A percentile compares a stretch with the other conserved stretches of the same genome.
Conservation (phyloP, 495 filamentous ascomycete species). For the Lepidopterella palustris region DNA sequence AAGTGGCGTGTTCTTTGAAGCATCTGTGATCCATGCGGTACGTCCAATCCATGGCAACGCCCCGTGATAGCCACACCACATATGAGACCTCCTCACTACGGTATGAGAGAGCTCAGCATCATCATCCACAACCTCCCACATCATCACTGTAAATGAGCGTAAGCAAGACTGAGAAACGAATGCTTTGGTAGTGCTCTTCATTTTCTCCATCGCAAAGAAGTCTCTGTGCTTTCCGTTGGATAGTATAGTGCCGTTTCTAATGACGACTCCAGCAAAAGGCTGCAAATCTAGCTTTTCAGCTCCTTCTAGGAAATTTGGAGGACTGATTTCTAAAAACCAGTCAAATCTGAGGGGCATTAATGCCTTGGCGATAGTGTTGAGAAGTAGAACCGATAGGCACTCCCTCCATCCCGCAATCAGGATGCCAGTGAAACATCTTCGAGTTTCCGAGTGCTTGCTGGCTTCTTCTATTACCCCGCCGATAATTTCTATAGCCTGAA, state of each 20-base stretch:
- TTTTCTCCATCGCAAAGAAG: conserved; percentile 38
- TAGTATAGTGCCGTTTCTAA: conserved; percentile 37
- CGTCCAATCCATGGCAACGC: conserved; percentile 47
- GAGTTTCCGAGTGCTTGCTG: conserved; percentile 11
- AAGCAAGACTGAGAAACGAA: conserved; percentile 46
- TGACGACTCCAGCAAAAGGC: conserved; percentile 33
- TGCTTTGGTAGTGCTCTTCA: conserved; percentile 41
- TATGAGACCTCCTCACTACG: conserved; percentile 46
- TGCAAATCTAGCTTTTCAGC: conserved; percentile 31
- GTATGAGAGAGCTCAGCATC: conserved; percentile 44
- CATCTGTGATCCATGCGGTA: conserved; percentile 40
- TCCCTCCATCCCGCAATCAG: conserved; percentile 47
- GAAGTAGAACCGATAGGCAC: conserved; percentile 32
- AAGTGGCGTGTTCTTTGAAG: conserved; percentile 34
- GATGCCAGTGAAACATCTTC: conserved; percentile 40
- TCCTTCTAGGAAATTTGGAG: conserved; percentile 45
- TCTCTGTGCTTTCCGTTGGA: conserved; percentile 37
- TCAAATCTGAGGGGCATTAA: conserved; percentile 39
- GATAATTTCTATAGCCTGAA: conserved; percentile 29
- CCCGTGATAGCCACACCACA: conserved; percentile 54
- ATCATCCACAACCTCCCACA: conserved; percentile 54
- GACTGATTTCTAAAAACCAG: conserved; percentile 46
- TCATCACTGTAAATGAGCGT: conserved; percentile 25
- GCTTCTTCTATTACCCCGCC: conserved; percentile 32
- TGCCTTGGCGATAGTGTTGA: conserved; percentile 36